These are phyloP conservation scores for Aphelidium insulamus DNA, from an alignment of 371 early-diverging fungal species.

Conservation along the genomic window DNA sequence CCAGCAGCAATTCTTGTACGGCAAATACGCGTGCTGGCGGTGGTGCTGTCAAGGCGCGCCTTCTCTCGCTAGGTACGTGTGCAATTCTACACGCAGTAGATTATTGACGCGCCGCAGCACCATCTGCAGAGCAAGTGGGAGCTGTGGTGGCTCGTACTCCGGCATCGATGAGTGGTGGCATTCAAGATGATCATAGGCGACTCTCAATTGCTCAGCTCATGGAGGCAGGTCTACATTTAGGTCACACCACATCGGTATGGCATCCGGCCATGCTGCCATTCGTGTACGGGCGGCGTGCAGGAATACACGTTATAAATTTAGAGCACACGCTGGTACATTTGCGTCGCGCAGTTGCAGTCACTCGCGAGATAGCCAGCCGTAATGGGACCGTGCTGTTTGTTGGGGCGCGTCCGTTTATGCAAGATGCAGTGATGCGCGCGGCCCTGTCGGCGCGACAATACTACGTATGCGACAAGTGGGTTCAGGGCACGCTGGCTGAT, in stretches of 20 bases:
- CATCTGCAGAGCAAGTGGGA: too few relatives aligned
- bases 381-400: conserved; percentile 76
- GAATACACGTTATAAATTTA: conserved; percentile 81
- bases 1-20: too few relatives aligned
- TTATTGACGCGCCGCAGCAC: too few relatives aligned
- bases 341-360: conserved; percentile 55
- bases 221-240: conserved; percentile 75
- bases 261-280: conserved; percentile 60
- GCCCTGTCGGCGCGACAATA: conserved; percentile 53
- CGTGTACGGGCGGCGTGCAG: conserved; percentile 73
- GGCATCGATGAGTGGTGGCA: too few relatives aligned
- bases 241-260: conserved; percentile 56
- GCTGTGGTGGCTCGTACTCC: too few relatives aligned
- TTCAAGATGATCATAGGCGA: too few relatives aligned
- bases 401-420: conserved; percentile 48
- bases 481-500: conserved; percentile 48
- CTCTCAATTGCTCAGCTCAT: conserved; percentile 39
- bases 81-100: too few relatives aligned
- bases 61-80: too few relatives aligned
- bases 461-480: conserved; percentile 61
- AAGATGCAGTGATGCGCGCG: conserved; percentile 47
- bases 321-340: conserved; percentile 77
- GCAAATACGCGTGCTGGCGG: too few relatives aligned
- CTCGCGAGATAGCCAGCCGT: conserved; percentile 40
- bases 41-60: too few relatives aligned